Percentiles rank a stretch among this genome's conserved stretches.
phyloP scores from a whole-genome alignment of 2,329 filamentous ascomycete genomes.

The Cercospora sp. region DNA sequence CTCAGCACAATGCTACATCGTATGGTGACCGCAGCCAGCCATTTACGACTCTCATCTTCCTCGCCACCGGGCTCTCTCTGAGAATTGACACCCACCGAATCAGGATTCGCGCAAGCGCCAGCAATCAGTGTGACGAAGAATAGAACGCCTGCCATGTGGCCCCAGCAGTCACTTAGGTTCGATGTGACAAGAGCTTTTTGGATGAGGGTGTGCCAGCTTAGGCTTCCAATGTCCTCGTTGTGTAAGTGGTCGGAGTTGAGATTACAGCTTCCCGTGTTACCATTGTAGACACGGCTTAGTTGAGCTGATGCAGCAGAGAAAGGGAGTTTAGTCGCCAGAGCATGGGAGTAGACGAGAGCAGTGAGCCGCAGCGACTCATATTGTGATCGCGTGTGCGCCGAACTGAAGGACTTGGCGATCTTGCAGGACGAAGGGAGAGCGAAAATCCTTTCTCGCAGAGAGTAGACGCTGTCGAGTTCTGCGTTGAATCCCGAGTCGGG shows the following conservation, averaged over 20 bases:
- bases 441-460: conserved; percentile 24
- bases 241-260: conserved; percentile 6
- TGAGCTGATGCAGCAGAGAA: conserved; percentile 29
- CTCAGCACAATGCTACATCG: conserved; percentile 36
- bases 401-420: conserved; percentile 16
- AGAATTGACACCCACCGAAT: conserved; percentile 10
- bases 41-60: conserved; percentile 33
- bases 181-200: conserved; percentile 31
- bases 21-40: conserved; percentile 36
- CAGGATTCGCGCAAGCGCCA: conserved; percentile 34
- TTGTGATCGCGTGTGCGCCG: conserved; percentile 22
- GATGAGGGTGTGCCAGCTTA: conserved; percentile 29
- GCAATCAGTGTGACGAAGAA: conserved; percentile 38
- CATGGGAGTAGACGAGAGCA: conserved; percentile 33
- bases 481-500: not conserved
- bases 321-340: conserved; percentile 27
- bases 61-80: conserved; percentile 23
- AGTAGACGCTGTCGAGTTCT: conserved; percentile 1
- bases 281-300: conserved; percentile 4
- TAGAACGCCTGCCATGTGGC: conserved; percentile 37
- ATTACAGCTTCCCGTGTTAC: not conserved
- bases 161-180: conserved; percentile 37
- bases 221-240: conserved; percentile 3
- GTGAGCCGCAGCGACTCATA: conserved; percentile 36
- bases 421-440: conserved; percentile 12